These are phyloP conservation scores for Malus domestica DNA, from an alignment of 306 rosid genomes.

Conservation along the genomic window ASM211411v1 NC_041797.1:4780501-4781000, in stretches of 20 bases:
- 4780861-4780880: not conserved
- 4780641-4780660: not conserved
- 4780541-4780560: not conserved
- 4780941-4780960: too few relatives aligned
- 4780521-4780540: not conserved
- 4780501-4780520: not conserved
- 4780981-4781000: too few relatives aligned
- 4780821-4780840: not conserved
- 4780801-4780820: not conserved
- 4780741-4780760: slow-evolving; percentile 98
- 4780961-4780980: too few relatives aligned
- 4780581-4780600: not conserved
- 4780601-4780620: not conserved
- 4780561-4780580: not conserved
- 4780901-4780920: too few relatives aligned
- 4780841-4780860: not conserved
- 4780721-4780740: slow-evolving; percentile 94
- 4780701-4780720: slow-evolving; percentile 91
- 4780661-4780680: slow-evolving; percentile 22
- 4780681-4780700: slow-evolving; percentile 98
- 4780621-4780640: not conserved
- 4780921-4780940: too few relatives aligned
- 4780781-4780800: not conserved
- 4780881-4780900: slow-evolving; percentile 2
- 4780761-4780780: slow-evolving; percentile 24